Evolutionary conservation across 2,329 filamentous ascomycete genomes (phyloP).

Genomic region (Coccinonectria pachysandricola): DNA sequence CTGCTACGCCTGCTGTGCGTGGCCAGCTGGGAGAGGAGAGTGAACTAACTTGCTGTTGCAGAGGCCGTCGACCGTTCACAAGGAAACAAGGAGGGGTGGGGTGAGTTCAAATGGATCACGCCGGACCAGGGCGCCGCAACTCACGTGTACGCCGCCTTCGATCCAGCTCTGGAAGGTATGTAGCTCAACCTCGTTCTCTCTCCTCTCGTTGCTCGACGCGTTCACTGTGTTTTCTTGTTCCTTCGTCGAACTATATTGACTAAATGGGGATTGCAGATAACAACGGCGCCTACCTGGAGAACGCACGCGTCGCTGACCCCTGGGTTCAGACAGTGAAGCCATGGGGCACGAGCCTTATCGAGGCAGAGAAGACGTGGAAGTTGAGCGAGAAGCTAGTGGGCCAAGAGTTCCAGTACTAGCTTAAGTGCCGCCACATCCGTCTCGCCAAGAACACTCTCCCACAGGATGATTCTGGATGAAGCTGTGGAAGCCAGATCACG

Average conservation of each 20-base stretch:
- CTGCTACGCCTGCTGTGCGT: too few species aligned
- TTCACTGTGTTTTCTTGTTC: too few species aligned
- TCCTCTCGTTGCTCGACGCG: too few species aligned
- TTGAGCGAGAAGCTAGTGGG: conserved; percentile 36
- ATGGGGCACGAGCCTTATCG: conserved; percentile 22
- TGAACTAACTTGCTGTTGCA: too few species aligned
- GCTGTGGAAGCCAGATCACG: too few species aligned
- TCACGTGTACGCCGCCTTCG: conserved; percentile 27
- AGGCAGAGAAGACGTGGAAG: conserved; percentile 35
- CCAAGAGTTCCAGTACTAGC: conserved; percentile 26
- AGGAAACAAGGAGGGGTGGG: conserved; percentile 16
- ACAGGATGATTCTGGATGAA: too few species aligned
- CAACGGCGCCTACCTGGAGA: conserved; percentile 23
- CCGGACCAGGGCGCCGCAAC: conserved; percentile 23
- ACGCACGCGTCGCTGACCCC: conserved; percentile 24
- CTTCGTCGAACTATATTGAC: too few species aligned
- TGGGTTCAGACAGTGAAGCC: conserved; percentile 18
- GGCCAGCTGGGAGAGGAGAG: too few species aligned
- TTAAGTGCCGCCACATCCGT: too few species aligned
- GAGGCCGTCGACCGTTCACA: conserved; percentile 12
- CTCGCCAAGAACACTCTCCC: too few species aligned
- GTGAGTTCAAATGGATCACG: conserved; percentile 10
- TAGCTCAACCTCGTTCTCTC: accelerated
- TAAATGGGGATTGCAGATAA: conserved; percentile 17
- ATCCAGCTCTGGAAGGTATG: conserved; percentile 21